These are phyloP conservation scores for Emydomyces testavorans DNA, from an alignment of 2,329 filamentous ascomycete species.

Conservation along the genomic window DNA sequence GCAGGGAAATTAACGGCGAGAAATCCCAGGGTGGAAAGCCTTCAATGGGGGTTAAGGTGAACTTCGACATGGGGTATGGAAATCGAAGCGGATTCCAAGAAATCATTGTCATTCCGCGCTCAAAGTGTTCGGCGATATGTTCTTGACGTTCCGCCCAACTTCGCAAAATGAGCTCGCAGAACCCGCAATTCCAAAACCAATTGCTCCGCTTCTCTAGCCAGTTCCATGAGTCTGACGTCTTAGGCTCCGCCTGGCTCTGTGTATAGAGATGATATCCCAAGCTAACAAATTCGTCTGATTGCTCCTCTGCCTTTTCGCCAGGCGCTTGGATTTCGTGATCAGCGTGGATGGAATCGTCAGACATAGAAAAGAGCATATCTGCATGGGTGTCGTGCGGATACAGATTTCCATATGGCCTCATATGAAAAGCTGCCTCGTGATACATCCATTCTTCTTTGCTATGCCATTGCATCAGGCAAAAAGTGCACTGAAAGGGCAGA, in stretches of 20 bases:
- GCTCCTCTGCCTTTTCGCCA: neutral
- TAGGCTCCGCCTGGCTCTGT: neutral
- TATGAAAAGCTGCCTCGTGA: slow-evolving; percentile 12
- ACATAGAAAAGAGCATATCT: slow-evolving; percentile 8
- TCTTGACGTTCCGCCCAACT: slow-evolving; percentile 16
- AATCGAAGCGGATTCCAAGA: slow-evolving; percentile 14
- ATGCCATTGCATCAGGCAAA: slow-evolving; percentile 13
- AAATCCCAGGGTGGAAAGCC: slow-evolving; percentile 12
- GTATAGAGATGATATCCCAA: slow-evolving; percentile 7
- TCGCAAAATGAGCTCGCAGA: slow-evolving; percentile 13
- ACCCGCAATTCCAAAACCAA: slow-evolving; percentile 16
- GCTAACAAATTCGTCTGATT: neutral
- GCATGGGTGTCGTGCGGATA: neutral
- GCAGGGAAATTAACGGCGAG: slow-evolving; percentile 5
- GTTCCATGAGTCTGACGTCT: slow-evolving; percentile 6
- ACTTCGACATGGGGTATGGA: slow-evolving; percentile 13
- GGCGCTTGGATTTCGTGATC: neutral
- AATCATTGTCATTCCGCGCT: slow-evolving; percentile 12
- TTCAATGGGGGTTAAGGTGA: slow-evolving; percentile 8
- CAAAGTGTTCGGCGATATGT: slow-evolving; percentile 15
- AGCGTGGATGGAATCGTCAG: slow-evolving; percentile 4
- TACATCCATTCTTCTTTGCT: slow-evolving; percentile 11
- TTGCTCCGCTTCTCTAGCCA: slow-evolving; percentile 11
- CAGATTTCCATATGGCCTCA: slow-evolving; percentile 4
- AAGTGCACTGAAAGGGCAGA: slow-evolving; percentile 12